phyloP scores from a whole-genome alignment of 768 basidiomycete genomes.

The Termitomyces titanicus region DNA sequence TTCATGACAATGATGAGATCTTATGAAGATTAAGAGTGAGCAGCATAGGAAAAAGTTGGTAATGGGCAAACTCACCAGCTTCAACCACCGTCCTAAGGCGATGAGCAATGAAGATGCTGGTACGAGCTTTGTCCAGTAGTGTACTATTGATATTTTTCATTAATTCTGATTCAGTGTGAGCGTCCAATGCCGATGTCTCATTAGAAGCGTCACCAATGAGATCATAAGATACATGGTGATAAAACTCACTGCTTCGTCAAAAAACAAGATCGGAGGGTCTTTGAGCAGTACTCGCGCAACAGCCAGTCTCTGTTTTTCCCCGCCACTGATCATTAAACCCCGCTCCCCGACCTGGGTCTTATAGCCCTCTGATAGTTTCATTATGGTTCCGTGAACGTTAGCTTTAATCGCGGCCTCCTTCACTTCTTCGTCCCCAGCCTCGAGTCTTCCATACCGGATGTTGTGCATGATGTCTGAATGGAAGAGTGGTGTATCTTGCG shows the following conservation, averaged over 20 bases:
- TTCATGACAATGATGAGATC: conserved; percentile 93
- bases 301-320: conserved; percentile 96
- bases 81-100: conserved; percentile 86
- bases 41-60: neutral
- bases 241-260: conserved; percentile 89
- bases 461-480: conserved; percentile 96
- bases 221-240: neutral
- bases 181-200: conserved; percentile 93
- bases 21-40: conserved; percentile 17
- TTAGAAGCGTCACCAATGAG: neutral
- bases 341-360: conserved; percentile 91
- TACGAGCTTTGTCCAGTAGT: conserved; percentile 73
- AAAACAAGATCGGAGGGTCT: conserved; percentile 94
- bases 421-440: conserved; percentile 89
- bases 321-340: conserved; percentile 97
- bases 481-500: conserved; percentile 97
- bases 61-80: conserved; percentile 51
- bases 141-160: conserved; percentile 91
- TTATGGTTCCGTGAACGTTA: conserved; percentile 79
- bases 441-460: conserved; percentile 85
- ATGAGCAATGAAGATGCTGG: conserved; percentile 97
- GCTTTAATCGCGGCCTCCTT: conserved; percentile 80
- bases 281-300: conserved; percentile 91
- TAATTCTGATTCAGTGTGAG: conserved; percentile 90
- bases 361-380: conserved; percentile 82